Conservation (phyloP, 345 rosid genomes). For the Pistacia atlantica region DNA sequence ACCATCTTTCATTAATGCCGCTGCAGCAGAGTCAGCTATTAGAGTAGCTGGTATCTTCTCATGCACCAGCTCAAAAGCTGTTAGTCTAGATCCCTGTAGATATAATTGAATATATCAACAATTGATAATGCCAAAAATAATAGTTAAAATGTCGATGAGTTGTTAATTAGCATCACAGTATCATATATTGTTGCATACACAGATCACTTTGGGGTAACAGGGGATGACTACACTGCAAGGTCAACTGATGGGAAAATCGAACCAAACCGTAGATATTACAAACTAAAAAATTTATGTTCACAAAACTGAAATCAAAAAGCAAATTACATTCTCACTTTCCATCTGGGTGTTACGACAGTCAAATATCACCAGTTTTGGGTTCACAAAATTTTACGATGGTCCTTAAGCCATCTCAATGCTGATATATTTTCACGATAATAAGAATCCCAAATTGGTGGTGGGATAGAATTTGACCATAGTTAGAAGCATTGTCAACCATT, state of each 20-base stretch:
- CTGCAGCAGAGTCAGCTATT: slow-evolving; percentile 92
- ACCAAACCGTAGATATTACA: not conserved
- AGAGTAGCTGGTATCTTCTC: slow-evolving; percentile 90
- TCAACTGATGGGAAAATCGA: not conserved
- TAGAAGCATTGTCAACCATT: not conserved
- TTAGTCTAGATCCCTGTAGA: slow-evolving; percentile 89
- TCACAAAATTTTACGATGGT: not conserved
- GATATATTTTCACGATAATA: not conserved
- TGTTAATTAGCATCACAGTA: not conserved
- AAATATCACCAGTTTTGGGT: not conserved
- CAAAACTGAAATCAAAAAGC: slow-evolving; percentile 5
- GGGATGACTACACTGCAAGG: not conserved
- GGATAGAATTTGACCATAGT: not conserved
- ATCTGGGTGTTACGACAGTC: not conserved
- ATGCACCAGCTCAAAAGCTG: slow-evolving; percentile 93
- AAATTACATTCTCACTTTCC: not conserved
- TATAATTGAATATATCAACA: not conserved
- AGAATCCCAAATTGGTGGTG: not conserved
- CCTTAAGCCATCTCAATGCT: not conserved
- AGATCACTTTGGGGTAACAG: not conserved
- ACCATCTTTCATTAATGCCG: slow-evolving; percentile 82
- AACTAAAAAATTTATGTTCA: not conserved
- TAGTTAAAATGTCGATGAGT: not conserved
- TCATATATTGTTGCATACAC: not conserved
- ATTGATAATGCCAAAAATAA: not conserved